These are phyloP conservation scores for Thermothelomyces thermophilus DNA, from an alignment of 2,329 filamentous ascomycete species.

Conservation along the genomic window DNA sequence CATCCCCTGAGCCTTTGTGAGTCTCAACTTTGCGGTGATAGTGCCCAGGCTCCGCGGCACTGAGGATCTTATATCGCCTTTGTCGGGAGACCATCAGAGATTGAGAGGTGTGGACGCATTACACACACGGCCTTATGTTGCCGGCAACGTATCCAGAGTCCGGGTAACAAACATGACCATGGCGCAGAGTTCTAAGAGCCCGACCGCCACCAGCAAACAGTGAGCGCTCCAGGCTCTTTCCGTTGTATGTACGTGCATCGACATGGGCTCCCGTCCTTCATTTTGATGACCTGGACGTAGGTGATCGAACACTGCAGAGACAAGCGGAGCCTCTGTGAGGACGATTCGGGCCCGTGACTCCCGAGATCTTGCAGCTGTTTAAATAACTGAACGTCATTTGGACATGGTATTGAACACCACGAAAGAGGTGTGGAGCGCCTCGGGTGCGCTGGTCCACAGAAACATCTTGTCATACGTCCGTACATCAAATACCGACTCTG, in stretches of 20 bases:
- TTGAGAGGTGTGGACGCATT: not conserved
- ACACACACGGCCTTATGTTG: not conserved
- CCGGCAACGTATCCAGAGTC: not conserved
- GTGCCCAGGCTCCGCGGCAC: too few relatives aligned
- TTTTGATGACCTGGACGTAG: not conserved
- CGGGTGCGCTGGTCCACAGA: too few relatives aligned
- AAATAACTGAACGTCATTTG: too few relatives aligned
- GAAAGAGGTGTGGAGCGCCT: slow-evolving; percentile 1
- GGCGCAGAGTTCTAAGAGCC: not conserved
- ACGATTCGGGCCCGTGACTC: slow-evolving; percentile 5
- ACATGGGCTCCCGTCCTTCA: not conserved
- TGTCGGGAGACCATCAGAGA: too few relatives aligned
- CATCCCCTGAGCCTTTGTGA: too few relatives aligned
- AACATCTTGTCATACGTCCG: too few relatives aligned
- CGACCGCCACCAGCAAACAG: not conserved
- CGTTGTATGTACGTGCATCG: slow-evolving; percentile 6
- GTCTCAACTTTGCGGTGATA: too few relatives aligned
- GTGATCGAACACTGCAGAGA: slow-evolving; percentile 14
- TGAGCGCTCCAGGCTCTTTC: not conserved
- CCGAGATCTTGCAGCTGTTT: slow-evolving; percentile 8
- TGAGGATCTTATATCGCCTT: too few relatives aligned
- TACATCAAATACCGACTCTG: too few relatives aligned
- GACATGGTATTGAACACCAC: too few relatives aligned
- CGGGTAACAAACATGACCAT: not conserved
- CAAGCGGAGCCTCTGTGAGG: not conserved